phyloP scores from a whole-genome alignment of 352 stramenopile species.

The Blastocystis sp. region DNA sequence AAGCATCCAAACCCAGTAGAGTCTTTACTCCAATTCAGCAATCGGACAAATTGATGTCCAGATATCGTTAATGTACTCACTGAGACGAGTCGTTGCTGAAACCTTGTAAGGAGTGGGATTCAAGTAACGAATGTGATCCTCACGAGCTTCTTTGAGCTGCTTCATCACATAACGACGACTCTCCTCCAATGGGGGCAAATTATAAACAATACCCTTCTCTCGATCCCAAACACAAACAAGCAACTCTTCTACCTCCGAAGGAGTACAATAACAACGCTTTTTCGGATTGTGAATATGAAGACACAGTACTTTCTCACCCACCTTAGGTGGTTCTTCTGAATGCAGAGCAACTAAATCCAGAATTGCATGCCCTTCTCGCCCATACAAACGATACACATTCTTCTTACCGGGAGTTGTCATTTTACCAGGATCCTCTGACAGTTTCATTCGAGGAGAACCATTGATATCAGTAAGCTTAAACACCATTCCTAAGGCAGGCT shows the following conservation, averaged over 20 bases:
- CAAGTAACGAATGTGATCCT: constrained; percentile 87
- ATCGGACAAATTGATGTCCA: constrained; percentile 77
- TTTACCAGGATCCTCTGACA: constrained; percentile 93
- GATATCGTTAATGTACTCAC: constrained; percentile 90
- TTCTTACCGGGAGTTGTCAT: constrained; percentile 81
- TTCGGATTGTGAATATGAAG: constrained; percentile 91
- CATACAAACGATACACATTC: constrained; percentile 83
- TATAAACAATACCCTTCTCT: constrained; percentile 74
- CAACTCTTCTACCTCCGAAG: constrained; percentile 82
- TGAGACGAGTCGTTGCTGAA: constrained; percentile 78
- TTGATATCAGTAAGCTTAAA: constrained; percentile 99
- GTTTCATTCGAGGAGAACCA: constrained; percentile 90
- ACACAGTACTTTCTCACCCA: constrained; percentile 84
- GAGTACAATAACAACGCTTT: constrained; percentile 87
- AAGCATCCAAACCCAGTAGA: constrained; percentile 26
- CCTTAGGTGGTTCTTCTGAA: constrained; percentile 78
- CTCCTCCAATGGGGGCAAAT: constrained; percentile 77
- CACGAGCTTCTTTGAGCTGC: constrained; percentile 86
- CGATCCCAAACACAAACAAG: constrained; percentile 86
- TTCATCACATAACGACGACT: constrained; percentile 81
- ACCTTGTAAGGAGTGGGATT: constrained; percentile 89
- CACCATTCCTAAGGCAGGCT: constrained; percentile 94
- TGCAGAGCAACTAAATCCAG: constrained; percentile 84
- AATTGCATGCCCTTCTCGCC: constrained; percentile 80
- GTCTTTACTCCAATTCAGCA: constrained; percentile 75